Percentiles rank a stretch among this genome's conserved stretches.
Evolutionary conservation across 257 asterid genomes (phyloP).

Genomic region (Parsonsia alboflavescens): DNA sequence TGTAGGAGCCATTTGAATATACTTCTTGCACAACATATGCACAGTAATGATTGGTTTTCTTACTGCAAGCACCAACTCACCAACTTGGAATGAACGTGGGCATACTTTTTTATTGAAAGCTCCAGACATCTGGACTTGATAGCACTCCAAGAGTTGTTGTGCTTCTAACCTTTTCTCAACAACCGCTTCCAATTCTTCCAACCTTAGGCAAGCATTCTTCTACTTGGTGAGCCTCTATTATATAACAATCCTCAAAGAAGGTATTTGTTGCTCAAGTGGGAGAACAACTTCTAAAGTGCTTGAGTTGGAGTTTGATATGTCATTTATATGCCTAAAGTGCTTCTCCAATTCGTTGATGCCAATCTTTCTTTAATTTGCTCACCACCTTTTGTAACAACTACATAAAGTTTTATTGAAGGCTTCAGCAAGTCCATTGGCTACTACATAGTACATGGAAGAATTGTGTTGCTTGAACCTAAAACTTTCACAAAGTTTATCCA

Average conservation of each 20-base stretch:
- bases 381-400: not conserved
- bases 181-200: not conserved
- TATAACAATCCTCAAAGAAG: too few species aligned
- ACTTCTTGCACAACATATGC: not conserved
- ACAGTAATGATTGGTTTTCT: not conserved
- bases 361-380: not conserved
- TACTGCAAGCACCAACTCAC: not conserved
- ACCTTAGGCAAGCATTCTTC: too few species aligned
- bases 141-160: not conserved
- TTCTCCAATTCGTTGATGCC: not conserved
- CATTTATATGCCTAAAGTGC: too few species aligned
- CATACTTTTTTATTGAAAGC: not conserved
- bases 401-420: too few species aligned
- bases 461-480: too few species aligned
- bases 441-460: too few species aligned
- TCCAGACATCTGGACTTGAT: not conserved
- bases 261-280: too few species aligned
- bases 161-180: not conserved
- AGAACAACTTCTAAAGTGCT: too few species aligned
- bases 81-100: not conserved
- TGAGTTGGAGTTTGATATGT: too few species aligned
- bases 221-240: not conserved
- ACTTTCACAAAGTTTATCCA: too few species aligned
- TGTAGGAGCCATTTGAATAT: not conserved
- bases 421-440: too few species aligned